Base-by-base conservation (phyloP, 1,284 basidiomycete genomes). In the Cryptococcus jaspeensis region DNA sequence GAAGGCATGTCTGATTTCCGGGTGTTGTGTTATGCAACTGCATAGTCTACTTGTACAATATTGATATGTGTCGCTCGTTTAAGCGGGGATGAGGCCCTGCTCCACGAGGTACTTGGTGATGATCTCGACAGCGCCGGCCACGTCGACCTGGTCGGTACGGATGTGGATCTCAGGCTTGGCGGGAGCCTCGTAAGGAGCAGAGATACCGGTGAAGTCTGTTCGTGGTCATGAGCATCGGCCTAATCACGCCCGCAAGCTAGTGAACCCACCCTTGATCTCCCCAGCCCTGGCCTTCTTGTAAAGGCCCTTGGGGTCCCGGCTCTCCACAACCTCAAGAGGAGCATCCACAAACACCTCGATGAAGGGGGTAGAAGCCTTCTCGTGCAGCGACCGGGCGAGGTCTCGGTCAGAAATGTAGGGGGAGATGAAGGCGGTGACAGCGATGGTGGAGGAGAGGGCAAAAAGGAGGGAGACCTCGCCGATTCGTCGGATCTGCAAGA, bases 401-500 rank as follows among this genome's bases (percentile, higher is more conserved):
- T 86, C 83, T 47, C 95, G 87, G 81, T 99, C 96, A 4, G 86
- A 84, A 47, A 85, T 84, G 77, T 93, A 98, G n/a, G 96, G 96
- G 7, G 94, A 97, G 78, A 99, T 99, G 81, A 99, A 99, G 28
- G 95, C 94, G 8, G 96, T 96, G 72, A 97, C 84, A 22, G 89
- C 84, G 66, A 97, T 84, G 63, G 88, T 88, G 41, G 85, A 87
- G 2, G 93, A 86, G 66, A 94, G 89, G 15, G 93, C 86, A 76
- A 99, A 97, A 40, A 99, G 83, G 72, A 92, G 92, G 32, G 96
- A 88, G 51, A 99, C 93, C 85, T 99, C 96, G 63, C 93, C 92
- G 63, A 99, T 97, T 54, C 95, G 84, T 53, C 95, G 87, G 72
- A 99, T 98, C 72, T 75, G 56, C 20, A 28, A 3, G 39, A 46